phyloP scores from a whole-genome alignment of 2,329 filamentous ascomycete genomes.

The Elsinoe batatas region DNA sequence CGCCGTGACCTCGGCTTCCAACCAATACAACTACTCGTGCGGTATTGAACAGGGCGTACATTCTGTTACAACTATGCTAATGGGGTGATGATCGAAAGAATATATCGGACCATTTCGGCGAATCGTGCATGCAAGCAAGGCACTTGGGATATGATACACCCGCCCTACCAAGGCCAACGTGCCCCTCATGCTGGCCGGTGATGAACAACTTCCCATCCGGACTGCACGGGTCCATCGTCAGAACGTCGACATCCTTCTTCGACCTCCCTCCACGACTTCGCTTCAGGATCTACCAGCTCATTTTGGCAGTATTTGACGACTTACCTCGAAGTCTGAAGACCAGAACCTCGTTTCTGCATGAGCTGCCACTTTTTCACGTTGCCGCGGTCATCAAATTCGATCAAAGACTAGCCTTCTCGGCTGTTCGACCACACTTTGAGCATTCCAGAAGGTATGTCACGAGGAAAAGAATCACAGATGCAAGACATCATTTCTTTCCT shows the following conservation, averaged over 20 bases:
- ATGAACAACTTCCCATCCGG: not conserved
- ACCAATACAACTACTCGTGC: not conserved
- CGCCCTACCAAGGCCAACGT: too few species aligned
- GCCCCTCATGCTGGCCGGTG: too few species aligned
- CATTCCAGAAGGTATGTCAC: not conserved
- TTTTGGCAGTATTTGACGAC: not conserved
- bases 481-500: not conserved
- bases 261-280: not conserved
- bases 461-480: not conserved
- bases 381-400: not conserved
- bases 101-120: too few species aligned
- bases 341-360: not conserved
- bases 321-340: not conserved
- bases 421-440: not conserved
- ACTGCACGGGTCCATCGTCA: not conserved
- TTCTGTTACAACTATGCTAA: not conserved
- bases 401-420: not conserved
- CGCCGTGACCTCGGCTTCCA: not conserved
- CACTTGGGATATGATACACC: too few species aligned
- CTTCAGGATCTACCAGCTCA: not conserved
- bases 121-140: too few species aligned
- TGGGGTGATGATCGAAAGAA: too few species aligned
- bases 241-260: not conserved
- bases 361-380: not conserved
- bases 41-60: not conserved